A percentile compares a stretch with the other conserved stretches of the same genome.
Evolutionary conservation across 164 flowering plant species (phyloP).

Genomic region (Platanus orientalis): DNA sequence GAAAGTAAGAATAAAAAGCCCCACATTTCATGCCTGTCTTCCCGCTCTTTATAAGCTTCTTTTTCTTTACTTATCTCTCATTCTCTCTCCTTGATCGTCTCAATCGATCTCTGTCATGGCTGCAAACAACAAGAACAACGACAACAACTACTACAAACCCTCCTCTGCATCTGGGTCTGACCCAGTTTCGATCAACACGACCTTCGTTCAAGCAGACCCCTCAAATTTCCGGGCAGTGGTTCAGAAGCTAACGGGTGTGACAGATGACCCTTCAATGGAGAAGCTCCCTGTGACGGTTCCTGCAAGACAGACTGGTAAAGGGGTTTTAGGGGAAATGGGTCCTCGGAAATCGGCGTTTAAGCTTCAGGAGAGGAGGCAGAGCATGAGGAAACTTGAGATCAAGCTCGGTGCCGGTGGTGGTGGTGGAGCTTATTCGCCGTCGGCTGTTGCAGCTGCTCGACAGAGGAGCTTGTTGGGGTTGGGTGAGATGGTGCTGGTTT

Average conservation of each 20-base stretch:
- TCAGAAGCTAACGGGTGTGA: constrained; percentile 55
- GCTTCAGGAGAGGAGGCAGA: constrained; percentile 54
- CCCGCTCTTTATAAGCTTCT: constrained; percentile 4
- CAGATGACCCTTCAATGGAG: constrained; percentile 23
- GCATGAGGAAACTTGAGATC: constrained; percentile 45
- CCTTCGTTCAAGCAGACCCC: constrained; percentile 65
- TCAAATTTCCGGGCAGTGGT: constrained; percentile 55
- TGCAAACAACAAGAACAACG: constrained; percentile 10
- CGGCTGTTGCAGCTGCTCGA: constrained; percentile 2
- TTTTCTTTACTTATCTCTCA: too few species aligned
- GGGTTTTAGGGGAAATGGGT: constrained; percentile 21
- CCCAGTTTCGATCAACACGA: constrained; percentile 32
- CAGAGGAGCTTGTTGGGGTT: constrained; percentile 4
- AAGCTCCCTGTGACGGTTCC: constrained; percentile 33
- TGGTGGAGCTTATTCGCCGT: background rate
- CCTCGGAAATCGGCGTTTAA: constrained; percentile 36
- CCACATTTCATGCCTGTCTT: constrained; percentile 3
- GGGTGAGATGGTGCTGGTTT: constrained; percentile 23
- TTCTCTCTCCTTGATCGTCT: background rate
- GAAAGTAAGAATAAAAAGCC: background rate
- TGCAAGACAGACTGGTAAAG: constrained; percentile 7
- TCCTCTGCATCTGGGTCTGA: constrained; percentile 5
- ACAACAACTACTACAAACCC: constrained; percentile 3
- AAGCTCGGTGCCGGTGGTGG: constrained; percentile 19
- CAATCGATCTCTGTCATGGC: constrained; percentile 5